Base-by-base conservation (phyloP, 768 basidiomycete species). In the Rubroboletus pulcherrimus region DNA sequence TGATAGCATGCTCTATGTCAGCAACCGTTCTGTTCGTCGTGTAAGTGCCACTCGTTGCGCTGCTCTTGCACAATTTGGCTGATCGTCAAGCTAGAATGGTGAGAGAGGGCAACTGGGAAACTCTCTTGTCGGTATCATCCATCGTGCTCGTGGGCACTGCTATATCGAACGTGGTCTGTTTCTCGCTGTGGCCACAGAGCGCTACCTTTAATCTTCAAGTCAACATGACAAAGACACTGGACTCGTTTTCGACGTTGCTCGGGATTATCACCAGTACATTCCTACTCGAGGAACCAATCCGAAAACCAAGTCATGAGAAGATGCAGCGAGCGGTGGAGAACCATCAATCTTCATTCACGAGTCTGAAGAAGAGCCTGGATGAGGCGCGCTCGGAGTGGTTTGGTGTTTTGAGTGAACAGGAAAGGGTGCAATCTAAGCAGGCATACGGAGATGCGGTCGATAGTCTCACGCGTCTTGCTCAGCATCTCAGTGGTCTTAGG, bases 341-440 rank as follows among this genome's bases (percentile, higher is more conserved):
- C 44, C 96, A 98, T 62, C 91, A 96, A 60, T 82, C 83, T 37
- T 90, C 91, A 50, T 98, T 98, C 67, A 95, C 90, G 8, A 85
- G 83, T 39, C 81, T 99, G 55, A 93, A 94, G 74, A 87, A 88
- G 65, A 91, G 85, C 61, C 77, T 98, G 5, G 78, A 75, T 1
- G 95, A 98, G 71, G 94, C 96, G 9, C 86, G 86, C 60, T 90
- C 88, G 11, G 96, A 99, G 72, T 87, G 91, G 78, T 73, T 84
- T 44, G 69, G 63, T 6, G 47, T 62, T 11, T 35, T 68, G 48
- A 58, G 54, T 29, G 70, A 73, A 46, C 54, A 45, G 29, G 69
- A 63, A 9, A 55, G 66, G 37, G 50, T 57, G 33, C n/a, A 61
- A 12, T 67, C 74, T 0, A 73, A 82, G 48, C 75, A 77, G 51